phyloP scores from a whole-genome alignment of 192 early-diverging fungal species.

The Coemansia sp. region DNA sequence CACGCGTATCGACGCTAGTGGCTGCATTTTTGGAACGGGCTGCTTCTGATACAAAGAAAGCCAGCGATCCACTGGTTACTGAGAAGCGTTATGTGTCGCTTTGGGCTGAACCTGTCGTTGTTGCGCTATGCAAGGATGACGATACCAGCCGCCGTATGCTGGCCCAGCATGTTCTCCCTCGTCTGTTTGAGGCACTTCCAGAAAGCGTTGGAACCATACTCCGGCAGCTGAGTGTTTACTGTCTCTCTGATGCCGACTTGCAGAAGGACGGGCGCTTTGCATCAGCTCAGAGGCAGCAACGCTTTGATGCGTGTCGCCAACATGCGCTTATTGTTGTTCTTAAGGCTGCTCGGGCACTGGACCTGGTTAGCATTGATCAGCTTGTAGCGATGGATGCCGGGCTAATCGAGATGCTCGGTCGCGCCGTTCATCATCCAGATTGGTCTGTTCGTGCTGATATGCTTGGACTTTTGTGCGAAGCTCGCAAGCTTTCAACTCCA shows the following conservation, averaged over 20 bases:
- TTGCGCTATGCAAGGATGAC: slow-evolving; percentile 43
- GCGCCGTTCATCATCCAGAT: slow-evolving; percentile 73
- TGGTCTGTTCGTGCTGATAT: slow-evolving; percentile 73
- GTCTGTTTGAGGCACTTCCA: slow-evolving; percentile 25
- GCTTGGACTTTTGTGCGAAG: slow-evolving; percentile 79
- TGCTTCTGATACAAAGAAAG: slow-evolving; percentile 4
- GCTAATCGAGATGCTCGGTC: slow-evolving; percentile 49
- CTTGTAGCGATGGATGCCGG: slow-evolving; percentile 23
- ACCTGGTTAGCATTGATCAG: slow-evolving; percentile 35
- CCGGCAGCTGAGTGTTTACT: slow-evolving; percentile 10
- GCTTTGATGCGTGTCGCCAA: slow-evolving; percentile 32
- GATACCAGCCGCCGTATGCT: slow-evolving; percentile 49
- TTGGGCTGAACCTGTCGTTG: slow-evolving; percentile 32
- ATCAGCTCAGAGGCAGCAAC: slow-evolving; percentile 20
- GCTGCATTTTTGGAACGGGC: slow-evolving; percentile 42
- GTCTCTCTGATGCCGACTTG: background rate
- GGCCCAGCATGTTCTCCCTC: slow-evolving; percentile 36
- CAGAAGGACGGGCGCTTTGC: slow-evolving; percentile 9
- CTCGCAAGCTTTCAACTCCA: slow-evolving; percentile 64
- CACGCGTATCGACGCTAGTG: slow-evolving; percentile 55
- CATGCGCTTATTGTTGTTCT: slow-evolving; percentile 55
- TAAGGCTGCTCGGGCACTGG: slow-evolving; percentile 37
- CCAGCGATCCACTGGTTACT: background rate
- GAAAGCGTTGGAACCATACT: slow-evolving; percentile 26
- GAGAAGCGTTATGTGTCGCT: slow-evolving; percentile 27